Percentiles rank a stretch among this genome's conserved stretches.
phyloP scores from a whole-genome alignment of 2,329 filamentous ascomycete genomes.

The Pestalotiopsis sp. region DNA sequence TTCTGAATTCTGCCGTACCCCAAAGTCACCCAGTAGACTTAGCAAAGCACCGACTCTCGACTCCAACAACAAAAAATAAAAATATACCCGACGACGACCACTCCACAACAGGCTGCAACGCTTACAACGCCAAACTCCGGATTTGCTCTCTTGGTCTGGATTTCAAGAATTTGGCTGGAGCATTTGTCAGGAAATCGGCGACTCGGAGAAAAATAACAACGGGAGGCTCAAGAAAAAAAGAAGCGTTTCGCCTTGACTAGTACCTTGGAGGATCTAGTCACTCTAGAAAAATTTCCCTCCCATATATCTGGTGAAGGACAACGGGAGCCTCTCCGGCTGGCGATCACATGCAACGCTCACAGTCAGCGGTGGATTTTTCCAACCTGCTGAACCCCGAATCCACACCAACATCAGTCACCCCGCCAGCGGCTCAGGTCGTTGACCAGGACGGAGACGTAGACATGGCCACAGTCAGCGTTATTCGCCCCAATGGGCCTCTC shows the following conservation, averaged over 20 bases:
- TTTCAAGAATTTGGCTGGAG: not conserved
- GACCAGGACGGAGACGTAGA: conserved; percentile 40
- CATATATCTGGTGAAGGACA: conserved; percentile 13
- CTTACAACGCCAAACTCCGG: not conserved
- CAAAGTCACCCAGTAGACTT: conserved; percentile 17
- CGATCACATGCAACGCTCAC: conserved; percentile 75
- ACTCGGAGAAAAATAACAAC: not conserved
- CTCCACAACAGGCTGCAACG: not conserved
- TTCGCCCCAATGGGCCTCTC: conserved; percentile 64
- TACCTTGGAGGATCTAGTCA: not conserved
- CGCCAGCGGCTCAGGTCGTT: conserved; percentile 25
- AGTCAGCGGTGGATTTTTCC: conserved; percentile 73
- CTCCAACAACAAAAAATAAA: not conserved
- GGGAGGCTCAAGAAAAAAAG: not conserved
- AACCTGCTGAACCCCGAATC: conserved; percentile 71
- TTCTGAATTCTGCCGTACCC: conserved; percentile 28
- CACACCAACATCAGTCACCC: conserved; percentile 31
- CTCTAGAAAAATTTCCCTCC: conserved; percentile 13
- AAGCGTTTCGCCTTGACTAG: not conserved
- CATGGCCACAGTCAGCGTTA: conserved; percentile 57
- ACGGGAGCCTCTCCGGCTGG: conserved; percentile 34
- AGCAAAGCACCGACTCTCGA: not conserved
- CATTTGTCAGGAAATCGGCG: not conserved
- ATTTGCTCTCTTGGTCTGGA: not conserved
- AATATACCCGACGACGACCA: not conserved